A percentile compares a stretch with the other conserved stretches of the same genome.
Conservation (phyloP, 1,284 basidiomycete species). For the Neolentinus lepideus region DNA sequence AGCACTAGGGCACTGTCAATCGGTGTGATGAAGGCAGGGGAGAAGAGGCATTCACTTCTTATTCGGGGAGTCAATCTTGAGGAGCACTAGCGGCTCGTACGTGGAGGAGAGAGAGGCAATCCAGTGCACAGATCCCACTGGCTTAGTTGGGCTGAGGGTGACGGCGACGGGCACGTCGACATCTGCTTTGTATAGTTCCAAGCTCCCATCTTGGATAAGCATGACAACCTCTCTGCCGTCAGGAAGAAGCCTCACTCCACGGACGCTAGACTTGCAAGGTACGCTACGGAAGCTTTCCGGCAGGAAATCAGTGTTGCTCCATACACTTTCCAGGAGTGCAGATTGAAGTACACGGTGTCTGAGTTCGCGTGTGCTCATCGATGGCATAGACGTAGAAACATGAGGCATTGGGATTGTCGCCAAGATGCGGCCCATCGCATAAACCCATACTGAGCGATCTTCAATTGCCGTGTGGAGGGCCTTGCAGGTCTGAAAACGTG, state of each 20-base stretch:
- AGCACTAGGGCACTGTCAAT: not conserved
- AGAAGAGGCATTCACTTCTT: not conserved
- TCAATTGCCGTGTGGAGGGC: not conserved
- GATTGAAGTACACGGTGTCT: not conserved
- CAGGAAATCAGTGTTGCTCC: not conserved
- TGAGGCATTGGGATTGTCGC: not conserved
- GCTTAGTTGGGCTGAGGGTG: not conserved
- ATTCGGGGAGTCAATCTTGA: not conserved
- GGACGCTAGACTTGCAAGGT: not conserved
- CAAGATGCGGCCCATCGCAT: not conserved
- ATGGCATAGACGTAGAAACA: not conserved
- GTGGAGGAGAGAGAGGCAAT: not conserved
- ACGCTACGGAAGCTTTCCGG: not conserved
- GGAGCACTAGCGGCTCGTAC: not conserved
- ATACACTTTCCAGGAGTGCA: not conserved
- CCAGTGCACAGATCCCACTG: not conserved
- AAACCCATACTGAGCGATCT: not conserved
- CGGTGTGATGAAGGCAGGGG: not conserved
- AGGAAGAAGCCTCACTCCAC: not conserved
- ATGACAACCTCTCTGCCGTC: not conserved
- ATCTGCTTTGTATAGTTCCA: not conserved
- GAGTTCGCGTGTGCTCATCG: not conserved
- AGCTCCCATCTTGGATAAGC: not conserved
- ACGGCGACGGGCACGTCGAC: not conserved
- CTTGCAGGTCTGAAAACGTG: not conserved